Conservation (phyloP, 208 protist species). For the Wallacemonas sp. region DNA sequence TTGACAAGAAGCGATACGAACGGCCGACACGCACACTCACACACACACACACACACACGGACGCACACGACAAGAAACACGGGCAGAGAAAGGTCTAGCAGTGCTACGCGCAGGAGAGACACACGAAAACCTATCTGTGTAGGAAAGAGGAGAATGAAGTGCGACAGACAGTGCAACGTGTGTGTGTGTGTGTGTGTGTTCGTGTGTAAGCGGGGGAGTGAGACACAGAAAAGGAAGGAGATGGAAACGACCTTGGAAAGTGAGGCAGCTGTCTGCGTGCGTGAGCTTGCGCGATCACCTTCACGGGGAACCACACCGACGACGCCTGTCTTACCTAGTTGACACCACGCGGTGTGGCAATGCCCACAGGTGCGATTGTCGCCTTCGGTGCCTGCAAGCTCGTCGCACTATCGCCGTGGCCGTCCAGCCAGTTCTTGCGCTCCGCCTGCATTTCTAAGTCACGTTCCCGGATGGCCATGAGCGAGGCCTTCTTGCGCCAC, state of each 20-base stretch:
- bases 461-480: conserved; percentile 77
- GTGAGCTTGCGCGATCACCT: too few species aligned
- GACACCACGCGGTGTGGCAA: conserved; percentile 16
- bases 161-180: too few species aligned
- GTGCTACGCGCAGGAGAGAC: too few species aligned
- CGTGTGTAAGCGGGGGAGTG: too few species aligned
- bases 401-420: conserved; percentile 32
- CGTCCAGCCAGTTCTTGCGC: conserved; percentile 71
- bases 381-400: conserved; percentile 55
- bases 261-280: too few species aligned
- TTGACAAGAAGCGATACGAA: too few species aligned
- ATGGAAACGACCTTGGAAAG: too few species aligned
- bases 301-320: too few species aligned
- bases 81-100: conserved; percentile 14
- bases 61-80: not conserved
- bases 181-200: too few species aligned
- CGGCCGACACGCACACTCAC: not conserved
- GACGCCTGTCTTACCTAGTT: conserved; percentile 5
- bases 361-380: conserved; percentile 73
- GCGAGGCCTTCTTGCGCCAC: conserved; percentile 73
- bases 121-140: too few species aligned
- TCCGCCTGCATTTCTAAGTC: conserved; percentile 78
- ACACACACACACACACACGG: conserved; percentile 2
- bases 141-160: too few species aligned
- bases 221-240: too few species aligned